phyloP scores from a whole-genome alignment of 768 basidiomycete species.

The Sporobolomyces pararoseus region DNA sequence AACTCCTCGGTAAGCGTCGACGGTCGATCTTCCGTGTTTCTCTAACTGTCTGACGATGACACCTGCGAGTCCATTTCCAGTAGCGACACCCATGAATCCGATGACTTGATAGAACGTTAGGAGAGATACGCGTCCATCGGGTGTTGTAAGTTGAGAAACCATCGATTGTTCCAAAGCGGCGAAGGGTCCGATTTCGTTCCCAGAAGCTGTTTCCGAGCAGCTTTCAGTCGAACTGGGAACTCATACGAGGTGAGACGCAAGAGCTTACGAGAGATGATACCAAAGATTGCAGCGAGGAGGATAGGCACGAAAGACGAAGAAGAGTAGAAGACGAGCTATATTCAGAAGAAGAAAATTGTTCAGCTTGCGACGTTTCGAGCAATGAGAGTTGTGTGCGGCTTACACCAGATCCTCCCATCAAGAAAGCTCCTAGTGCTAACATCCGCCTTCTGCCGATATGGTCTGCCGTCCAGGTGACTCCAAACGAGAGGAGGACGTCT shows the following conservation, averaged over 20 bases:
- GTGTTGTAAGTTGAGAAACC: conserved; percentile 19
- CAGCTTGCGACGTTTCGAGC: neutral
- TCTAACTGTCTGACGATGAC: conserved; percentile 5
- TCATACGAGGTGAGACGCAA: neutral
- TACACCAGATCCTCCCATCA: conserved; percentile 46
- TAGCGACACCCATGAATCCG: conserved; percentile 27
- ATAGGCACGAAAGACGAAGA: conserved; percentile 11
- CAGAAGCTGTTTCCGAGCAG: neutral
- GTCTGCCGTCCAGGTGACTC: conserved; percentile 46
- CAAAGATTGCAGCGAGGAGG: conserved; percentile 32
- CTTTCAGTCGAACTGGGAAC: no score
- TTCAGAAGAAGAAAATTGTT: no score
- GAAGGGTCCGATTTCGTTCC: conserved; percentile 37
- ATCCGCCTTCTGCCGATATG: conserved; percentile 43
- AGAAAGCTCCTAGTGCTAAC: conserved; percentile 41
- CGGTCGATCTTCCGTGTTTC: neutral
- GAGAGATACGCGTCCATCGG: conserved; percentile 24
- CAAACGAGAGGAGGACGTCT: conserved; percentile 39
- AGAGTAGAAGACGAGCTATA: conserved; percentile 21
- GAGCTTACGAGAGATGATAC: conserved; percentile 27
- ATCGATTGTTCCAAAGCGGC: conserved; percentile 29
- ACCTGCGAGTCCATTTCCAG: conserved; percentile 18
- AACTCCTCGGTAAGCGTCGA: conserved; percentile 11
- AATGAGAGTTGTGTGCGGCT: neutral
- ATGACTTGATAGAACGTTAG: conserved; percentile 34